Conservation (phyloP, 495 filamentous ascomycete species). For the Elaphomyces granulatus region DNA sequence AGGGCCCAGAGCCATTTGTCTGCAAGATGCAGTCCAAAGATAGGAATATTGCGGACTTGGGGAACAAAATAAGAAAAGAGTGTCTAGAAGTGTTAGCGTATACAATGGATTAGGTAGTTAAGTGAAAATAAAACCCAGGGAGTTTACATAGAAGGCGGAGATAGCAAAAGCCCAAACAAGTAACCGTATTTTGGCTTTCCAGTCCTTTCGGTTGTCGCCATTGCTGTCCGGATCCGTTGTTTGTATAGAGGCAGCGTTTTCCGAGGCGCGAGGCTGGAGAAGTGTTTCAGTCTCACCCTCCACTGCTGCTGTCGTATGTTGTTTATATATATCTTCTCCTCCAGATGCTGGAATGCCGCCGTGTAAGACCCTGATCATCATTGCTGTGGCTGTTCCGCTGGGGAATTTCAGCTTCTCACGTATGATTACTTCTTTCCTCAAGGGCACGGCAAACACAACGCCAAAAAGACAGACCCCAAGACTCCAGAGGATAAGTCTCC, state of each 20-base stretch:
- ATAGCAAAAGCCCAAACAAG: conserved; percentile 42
- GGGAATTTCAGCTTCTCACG: conserved; percentile 87
- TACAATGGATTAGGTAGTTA: not conserved
- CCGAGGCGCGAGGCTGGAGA: conserved; percentile 2
- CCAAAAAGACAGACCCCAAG: conserved; percentile 90
- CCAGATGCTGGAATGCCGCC: conserved; percentile 29
- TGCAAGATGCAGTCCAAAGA: conserved; percentile 65
- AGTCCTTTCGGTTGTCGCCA: conserved; percentile 33
- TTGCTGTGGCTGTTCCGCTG: conserved; percentile 83
- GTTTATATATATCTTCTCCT: conserved; percentile 10
- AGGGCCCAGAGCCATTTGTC: conserved; percentile 86
- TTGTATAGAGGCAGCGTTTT: not conserved
- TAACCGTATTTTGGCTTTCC: conserved; percentile 48
- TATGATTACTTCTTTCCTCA: conserved; percentile 79
- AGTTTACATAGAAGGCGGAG: conserved; percentile 39
- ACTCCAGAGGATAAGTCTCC: conserved; percentile 75
- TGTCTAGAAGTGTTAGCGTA: conserved; percentile 38
- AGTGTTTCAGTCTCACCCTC: conserved; percentile 4
- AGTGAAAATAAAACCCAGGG: no score
- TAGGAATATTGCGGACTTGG: conserved; percentile 63
- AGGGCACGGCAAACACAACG: conserved; percentile 86
- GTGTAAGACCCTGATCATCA: conserved; percentile 83
- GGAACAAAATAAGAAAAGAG: conserved; percentile 89
- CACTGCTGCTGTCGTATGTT: conserved; percentile 6
- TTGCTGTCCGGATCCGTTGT: conserved; percentile 12